Evolutionary conservation across 2,329 filamentous ascomycete species (phyloP).

Genomic region (Didymella sp.): DNA sequence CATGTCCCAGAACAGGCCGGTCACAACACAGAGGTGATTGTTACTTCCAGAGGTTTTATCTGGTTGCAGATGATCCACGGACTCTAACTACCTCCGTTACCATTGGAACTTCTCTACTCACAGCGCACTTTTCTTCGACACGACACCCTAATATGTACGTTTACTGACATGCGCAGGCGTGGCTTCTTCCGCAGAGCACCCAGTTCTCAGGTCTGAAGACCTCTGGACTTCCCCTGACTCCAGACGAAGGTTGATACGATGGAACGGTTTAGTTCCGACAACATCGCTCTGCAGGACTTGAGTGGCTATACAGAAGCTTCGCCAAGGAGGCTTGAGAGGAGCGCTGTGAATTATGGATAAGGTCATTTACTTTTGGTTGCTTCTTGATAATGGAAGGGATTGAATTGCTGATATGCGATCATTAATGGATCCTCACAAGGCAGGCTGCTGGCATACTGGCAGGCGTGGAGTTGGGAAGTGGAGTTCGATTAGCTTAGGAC

Average conservation of each 20-base stretch:
- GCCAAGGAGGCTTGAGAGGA: background rate
- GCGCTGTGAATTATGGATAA: background rate
- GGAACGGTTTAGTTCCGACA: too few relatives aligned
- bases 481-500: background rate
- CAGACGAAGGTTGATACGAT: too few relatives aligned
- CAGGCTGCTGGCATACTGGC: background rate
- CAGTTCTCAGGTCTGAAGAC: background rate
- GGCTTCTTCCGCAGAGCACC: background rate
- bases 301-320: background rate
- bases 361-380: background rate
- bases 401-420: background rate
- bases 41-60: background rate
- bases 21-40: too few relatives aligned
- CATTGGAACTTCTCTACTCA: background rate
- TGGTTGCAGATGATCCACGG: background rate
- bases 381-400: background rate
- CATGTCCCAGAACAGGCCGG: too few relatives aligned
- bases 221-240: background rate
- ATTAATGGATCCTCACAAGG: background rate
- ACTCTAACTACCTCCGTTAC: background rate
- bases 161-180: constrained; percentile 5
- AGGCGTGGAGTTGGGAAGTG: background rate
- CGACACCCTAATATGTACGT: background rate
- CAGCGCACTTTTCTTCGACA: background rate
- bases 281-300: background rate